A percentile compares a stretch with the other conserved stretches of the same genome.
These are phyloP conservation scores for Cymbopogon citratus DNA, from an alignment of 176 grass and related monocot species.

Conservation along the genomic window DNA sequence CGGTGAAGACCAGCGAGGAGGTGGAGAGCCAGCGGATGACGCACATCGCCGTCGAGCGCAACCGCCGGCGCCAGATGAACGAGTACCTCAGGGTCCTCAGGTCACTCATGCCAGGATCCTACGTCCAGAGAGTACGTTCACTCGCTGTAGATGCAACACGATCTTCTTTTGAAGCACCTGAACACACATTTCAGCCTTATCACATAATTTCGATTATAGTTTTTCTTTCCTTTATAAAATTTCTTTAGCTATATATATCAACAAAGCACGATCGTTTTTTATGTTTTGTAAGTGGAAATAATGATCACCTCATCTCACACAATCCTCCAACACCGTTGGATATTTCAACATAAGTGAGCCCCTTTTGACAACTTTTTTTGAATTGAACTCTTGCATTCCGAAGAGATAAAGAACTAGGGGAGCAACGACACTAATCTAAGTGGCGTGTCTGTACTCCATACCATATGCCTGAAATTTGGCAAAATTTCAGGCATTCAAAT, in stretches of 20 bases:
- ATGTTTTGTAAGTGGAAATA: too few relatives aligned
- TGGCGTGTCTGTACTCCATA: not conserved
- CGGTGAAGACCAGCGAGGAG: constrained; percentile 71
- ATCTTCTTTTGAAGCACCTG: not conserved
- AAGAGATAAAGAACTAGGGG: not conserved
- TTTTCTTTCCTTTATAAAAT: too few relatives aligned
- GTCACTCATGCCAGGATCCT: constrained; percentile 77
- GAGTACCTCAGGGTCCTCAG: constrained; percentile 73
- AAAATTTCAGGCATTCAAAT: not conserved
- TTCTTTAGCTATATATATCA: too few relatives aligned
- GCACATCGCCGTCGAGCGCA: constrained; percentile 90
- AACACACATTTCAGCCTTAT: not conserved
- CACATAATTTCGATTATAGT: too few relatives aligned
- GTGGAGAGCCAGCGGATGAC: constrained; percentile 95
- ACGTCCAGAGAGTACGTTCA: constrained; percentile 64
- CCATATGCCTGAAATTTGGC: not conserved
- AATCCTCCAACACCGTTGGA: too few relatives aligned
- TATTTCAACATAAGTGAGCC: too few relatives aligned
- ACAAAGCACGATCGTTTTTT: too few relatives aligned
- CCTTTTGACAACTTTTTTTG: not conserved
- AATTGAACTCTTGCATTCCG: not conserved
- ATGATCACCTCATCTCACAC: too few relatives aligned
- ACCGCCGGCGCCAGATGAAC: constrained; percentile 78
- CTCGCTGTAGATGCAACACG: not conserved
- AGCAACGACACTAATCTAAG: not conserved